These are phyloP conservation scores for Penicillium waksmanii DNA, from an alignment of 495 filamentous ascomycete species.

Conservation along the genomic window DNA sequence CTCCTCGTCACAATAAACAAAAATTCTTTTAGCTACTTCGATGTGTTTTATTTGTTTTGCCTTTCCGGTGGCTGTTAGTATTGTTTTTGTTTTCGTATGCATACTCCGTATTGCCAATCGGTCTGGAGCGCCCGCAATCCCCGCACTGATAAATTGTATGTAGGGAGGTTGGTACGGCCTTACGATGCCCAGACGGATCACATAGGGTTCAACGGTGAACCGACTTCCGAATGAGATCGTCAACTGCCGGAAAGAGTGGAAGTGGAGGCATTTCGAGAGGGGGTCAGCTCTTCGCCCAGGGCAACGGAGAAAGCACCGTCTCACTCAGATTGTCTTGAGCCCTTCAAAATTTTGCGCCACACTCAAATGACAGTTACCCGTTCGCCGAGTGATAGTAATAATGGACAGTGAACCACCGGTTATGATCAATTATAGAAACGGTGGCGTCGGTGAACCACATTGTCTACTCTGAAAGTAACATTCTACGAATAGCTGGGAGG, in stretches of 20 bases:
- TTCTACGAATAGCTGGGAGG: slow-evolving; percentile 3
- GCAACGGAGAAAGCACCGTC: slow-evolving; percentile 2
- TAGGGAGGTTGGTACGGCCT: slow-evolving; percentile 1
- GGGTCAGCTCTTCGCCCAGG: slow-evolving; percentile 2
- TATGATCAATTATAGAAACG: not conserved
- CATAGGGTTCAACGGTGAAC: slow-evolving; percentile 9
- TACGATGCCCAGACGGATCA: not conserved
- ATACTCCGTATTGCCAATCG: not conserved
- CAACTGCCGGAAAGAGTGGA: slow-evolving; percentile 8
- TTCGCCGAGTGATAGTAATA: not conserved
- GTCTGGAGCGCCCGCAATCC: not conserved
- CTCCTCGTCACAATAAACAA: not conserved
- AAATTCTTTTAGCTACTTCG: not conserved
- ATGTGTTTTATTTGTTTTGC: not conserved
- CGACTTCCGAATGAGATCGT: not conserved
- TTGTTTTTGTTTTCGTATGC: not conserved
- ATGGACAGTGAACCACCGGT: not conserved
- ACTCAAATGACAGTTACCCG: not conserved
- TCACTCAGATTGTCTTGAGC: not conserved
- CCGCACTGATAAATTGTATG: not conserved
- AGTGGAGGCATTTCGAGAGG: not conserved
- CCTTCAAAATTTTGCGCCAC: not conserved
- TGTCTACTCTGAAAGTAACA: not conserved
- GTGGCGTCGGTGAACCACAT: not conserved
- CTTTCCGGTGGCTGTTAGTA: not conserved